Percentiles rank a stretch among this genome's conserved stretches.
Evolutionary conservation across 108 stramenopile species (phyloP).

Genomic region (Chaetoceros muelleri): DNA sequence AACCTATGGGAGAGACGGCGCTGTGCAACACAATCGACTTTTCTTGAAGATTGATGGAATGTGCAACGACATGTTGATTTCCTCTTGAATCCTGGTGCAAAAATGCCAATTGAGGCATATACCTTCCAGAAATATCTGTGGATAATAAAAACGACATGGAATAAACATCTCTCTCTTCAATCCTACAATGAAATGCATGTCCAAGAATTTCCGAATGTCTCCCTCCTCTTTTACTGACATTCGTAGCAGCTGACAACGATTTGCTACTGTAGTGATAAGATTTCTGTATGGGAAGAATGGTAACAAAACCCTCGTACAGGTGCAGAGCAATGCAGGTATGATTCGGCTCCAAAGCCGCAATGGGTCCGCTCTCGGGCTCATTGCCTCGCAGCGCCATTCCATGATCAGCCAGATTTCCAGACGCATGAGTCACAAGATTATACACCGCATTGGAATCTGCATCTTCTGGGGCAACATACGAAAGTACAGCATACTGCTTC

Average conservation of each 20-base stretch:
- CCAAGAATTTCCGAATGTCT: conserved; percentile 20
- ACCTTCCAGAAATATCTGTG: conserved; percentile 1
- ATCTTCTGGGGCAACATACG: conserved; percentile 13
- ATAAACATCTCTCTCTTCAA: conserved; percentile 62
- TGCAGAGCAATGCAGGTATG: conserved; percentile 62
- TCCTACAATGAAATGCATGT: conserved; percentile 53
- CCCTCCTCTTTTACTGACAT: not conserved
- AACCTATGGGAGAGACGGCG: not conserved
- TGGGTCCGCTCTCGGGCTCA: conserved; percentile 41
- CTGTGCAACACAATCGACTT: conserved; percentile 26
- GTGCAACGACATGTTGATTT: conserved; percentile 53
- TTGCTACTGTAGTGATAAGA: conserved; percentile 3
- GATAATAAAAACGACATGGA: conserved; percentile 38
- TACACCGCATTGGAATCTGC: conserved; percentile 16
- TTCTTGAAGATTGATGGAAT: conserved; percentile 36
- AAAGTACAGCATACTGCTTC: conserved; percentile 59
- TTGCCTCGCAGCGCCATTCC: conserved; percentile 23
- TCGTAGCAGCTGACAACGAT: not conserved
- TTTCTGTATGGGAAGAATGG: conserved; percentile 46
- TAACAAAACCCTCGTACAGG: conserved; percentile 58
- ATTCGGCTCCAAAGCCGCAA: conserved; percentile 52
- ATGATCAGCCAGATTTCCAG: conserved; percentile 34
- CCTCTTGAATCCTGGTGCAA: conserved; percentile 69
- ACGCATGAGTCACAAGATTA: conserved; percentile 34
- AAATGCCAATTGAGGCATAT: conserved; percentile 53